These are phyloP conservation scores for Medicago ruthenica DNA, from an alignment of 306 rosid genomes.

Conservation along the genomic window DNA sequence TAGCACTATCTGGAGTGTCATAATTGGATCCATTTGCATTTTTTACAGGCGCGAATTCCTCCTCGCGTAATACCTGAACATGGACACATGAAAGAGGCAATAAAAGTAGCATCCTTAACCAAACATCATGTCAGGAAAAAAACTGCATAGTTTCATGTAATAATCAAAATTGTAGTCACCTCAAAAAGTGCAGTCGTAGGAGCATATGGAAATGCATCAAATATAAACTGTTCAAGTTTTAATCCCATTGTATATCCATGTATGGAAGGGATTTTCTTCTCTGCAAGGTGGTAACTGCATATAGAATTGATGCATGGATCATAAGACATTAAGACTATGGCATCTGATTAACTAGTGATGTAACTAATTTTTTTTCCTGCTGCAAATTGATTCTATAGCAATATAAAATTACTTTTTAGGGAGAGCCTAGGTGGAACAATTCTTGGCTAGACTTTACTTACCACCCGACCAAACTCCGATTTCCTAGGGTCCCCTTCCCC, in stretches of 20 bases:
- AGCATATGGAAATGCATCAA: conserved; percentile 97
- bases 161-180: conserved; percentile 53
- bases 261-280: conserved; percentile 92
- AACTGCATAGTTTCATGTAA: conserved; percentile 17
- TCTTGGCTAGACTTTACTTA: no score
- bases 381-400: conserved; percentile 29
- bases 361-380: not conserved
- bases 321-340: not conserved
- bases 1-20: conserved; percentile 98
- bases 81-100: conserved; percentile 39
- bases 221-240: conserved; percentile 93
- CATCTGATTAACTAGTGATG: conserved; percentile 29
- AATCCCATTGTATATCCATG: conserved; percentile 79
- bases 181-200: conserved; percentile 98
- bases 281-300: conserved; percentile 92
- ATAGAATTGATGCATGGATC: conserved; percentile 39
- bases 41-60: conserved; percentile 98
- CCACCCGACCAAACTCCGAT: no score
- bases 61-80: conserved; percentile 81
- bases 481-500: no score
- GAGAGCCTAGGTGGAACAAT: no score
- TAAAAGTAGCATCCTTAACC: conserved; percentile 34
- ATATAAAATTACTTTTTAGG: not conserved
- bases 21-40: conserved; percentile 87
- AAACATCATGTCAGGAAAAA: conserved; percentile 26